Conservation (phyloP, 805 yeast genomes). For the Teunomyces atbi region DNA sequence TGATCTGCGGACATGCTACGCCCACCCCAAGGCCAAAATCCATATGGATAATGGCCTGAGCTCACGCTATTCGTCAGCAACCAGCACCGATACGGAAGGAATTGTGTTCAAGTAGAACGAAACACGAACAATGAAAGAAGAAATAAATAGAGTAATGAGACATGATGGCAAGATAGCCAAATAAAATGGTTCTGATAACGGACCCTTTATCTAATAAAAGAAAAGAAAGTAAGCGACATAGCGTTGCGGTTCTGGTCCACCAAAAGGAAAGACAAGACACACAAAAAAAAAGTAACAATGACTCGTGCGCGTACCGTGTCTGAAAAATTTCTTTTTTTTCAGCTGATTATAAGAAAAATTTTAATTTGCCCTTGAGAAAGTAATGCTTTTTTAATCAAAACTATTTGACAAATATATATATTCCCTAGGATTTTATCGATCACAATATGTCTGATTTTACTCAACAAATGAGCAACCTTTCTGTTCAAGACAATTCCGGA, state of each 20-base stretch:
- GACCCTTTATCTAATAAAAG: neutral
- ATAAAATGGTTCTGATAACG: too few species aligned
- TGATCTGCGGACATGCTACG: constrained; percentile 36
- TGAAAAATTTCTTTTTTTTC: constrained; percentile 6
- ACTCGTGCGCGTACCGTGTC: constrained; percentile 7
- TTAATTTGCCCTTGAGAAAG: constrained; percentile 4
- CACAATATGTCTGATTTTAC: constrained; percentile 57
- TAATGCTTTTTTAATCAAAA: constrained; percentile 2
- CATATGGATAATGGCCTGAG: constrained; percentile 24
- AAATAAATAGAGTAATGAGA: constrained; percentile 4
- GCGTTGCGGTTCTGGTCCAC: neutral
- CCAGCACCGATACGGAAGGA: constrained; percentile 4
- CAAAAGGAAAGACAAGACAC: neutral
- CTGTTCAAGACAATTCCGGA: constrained; percentile 37
- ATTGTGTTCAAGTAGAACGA: constrained; percentile 7
- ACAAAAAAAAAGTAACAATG: neutral
- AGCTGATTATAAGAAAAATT: constrained; percentile 4
- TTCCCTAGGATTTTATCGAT: constrained; percentile 7
- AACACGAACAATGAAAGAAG: neutral
- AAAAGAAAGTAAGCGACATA: too few species aligned
- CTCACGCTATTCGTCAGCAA: constrained; percentile 21
- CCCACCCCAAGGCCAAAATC: constrained; percentile 44
- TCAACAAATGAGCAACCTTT: constrained; percentile 55
- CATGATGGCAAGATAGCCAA: too few species aligned
- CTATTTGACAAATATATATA: constrained; percentile 4